These are phyloP conservation scores for Tribonema minus DNA, from an alignment of 108 stramenopile species.

Conservation along the genomic window DNA sequence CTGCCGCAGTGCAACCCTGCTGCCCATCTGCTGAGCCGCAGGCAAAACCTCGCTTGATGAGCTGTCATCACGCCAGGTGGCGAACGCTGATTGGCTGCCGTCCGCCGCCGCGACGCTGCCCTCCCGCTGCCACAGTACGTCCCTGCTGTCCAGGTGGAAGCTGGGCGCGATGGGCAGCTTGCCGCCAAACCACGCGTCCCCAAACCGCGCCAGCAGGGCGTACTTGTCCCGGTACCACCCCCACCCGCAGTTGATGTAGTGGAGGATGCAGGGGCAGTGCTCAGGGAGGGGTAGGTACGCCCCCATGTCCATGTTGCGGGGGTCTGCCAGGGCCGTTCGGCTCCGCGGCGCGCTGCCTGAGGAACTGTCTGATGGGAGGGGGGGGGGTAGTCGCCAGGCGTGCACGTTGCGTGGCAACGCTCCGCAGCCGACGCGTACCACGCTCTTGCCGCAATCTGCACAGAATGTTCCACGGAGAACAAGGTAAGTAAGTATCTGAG, in stretches of 20 bases:
- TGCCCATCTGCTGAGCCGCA: no score
- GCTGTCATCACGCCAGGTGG: no score
- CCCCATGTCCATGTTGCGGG: slow-evolving; percentile 29
- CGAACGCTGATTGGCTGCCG: no score
- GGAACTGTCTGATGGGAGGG: background rate
- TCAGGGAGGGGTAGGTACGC: slow-evolving; percentile 2
- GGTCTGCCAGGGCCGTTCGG: slow-evolving; percentile 38
- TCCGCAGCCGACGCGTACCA: slow-evolving; percentile 27
- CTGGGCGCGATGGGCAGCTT: slow-evolving; percentile 46
- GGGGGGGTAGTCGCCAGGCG: slow-evolving; percentile 10
- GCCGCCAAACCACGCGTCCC: slow-evolving; percentile 44
- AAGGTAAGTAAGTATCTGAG: no score
- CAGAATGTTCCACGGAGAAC: no score
- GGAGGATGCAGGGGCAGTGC: slow-evolving; percentile 37
- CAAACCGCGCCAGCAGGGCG: slow-evolving; percentile 32
- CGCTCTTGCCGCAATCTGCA: slow-evolving; percentile 28
- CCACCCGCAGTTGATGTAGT: slow-evolving; percentile 43
- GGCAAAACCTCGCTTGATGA: no score
- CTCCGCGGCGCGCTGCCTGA: background rate
- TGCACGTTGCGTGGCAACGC: slow-evolving; percentile 40
- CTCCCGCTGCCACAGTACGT: slow-evolving; percentile 7
- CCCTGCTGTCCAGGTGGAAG: slow-evolving; percentile 48
- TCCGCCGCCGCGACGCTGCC: background rate
- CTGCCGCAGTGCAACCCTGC: no score
- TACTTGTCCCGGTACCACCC: slow-evolving; percentile 50